A percentile compares a stretch with the other conserved stretches of the same genome.
Conservation (phyloP, 2,329 filamentous ascomycete species). For the Trichophyton verrucosum region DNA sequence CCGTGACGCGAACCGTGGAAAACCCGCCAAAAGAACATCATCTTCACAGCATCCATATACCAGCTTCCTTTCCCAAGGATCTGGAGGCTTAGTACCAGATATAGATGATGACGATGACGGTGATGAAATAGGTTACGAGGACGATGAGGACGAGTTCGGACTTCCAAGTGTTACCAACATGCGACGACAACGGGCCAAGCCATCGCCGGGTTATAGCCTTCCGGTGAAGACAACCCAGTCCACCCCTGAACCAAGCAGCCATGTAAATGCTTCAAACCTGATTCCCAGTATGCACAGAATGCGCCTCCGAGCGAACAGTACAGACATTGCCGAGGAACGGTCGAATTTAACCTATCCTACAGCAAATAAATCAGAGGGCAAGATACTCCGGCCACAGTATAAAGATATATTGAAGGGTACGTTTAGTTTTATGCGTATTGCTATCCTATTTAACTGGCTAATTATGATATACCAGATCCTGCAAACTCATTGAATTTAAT, state of each 20-base stretch:
- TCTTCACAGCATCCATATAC: slow-evolving; percentile 60
- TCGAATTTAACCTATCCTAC: slow-evolving; percentile 72
- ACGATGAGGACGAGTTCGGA: slow-evolving; percentile 90
- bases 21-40: slow-evolving; percentile 20
- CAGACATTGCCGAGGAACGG: slow-evolving; percentile 86
- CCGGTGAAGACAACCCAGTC: neutral
- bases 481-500: slow-evolving; percentile 93
- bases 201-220: neutral
- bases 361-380: slow-evolving; percentile 79
- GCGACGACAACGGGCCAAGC: slow-evolving; percentile 49
- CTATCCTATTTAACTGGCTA: neutral
- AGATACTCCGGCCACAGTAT: slow-evolving; percentile 92
- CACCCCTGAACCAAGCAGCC: neutral
- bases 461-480: slow-evolving; percentile 42
- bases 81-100: slow-evolving; percentile 68
- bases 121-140: slow-evolving; percentile 62
- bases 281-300: slow-evolving; percentile 11
- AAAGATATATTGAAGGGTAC: slow-evolving; percentile 77
- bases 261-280: slow-evolving; percentile 8
- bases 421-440: neutral
- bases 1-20: slow-evolving; percentile 43
- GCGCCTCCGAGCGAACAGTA: slow-evolving; percentile 68
- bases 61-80: slow-evolving; percentile 67
- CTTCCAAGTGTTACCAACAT: slow-evolving; percentile 85
- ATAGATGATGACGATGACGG: slow-evolving; percentile 52